These are phyloP conservation scores for Xylaria palmicola DNA, from an alignment of 495 filamentous ascomycete species.

Conservation along the genomic window DNA sequence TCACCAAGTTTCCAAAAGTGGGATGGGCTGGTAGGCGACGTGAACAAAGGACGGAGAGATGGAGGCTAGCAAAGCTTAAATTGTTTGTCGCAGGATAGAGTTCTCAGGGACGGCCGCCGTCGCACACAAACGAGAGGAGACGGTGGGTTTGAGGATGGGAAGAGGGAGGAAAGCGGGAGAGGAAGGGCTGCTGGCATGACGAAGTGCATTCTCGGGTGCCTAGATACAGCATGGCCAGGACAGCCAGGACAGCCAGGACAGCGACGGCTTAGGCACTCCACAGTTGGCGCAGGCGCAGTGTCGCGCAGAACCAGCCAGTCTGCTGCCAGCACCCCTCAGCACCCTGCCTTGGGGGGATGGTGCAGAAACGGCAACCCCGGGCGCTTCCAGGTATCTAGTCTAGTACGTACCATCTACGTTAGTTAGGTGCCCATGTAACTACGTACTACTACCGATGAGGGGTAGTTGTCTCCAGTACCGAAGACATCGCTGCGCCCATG, in stretches of 20 bases:
- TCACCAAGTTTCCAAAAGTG: too few species aligned
- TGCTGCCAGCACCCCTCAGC: too few species aligned
- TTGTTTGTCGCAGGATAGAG: neutral
- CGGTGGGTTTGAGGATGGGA: neutral
- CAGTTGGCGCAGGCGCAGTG: too few species aligned
- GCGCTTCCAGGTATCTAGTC: too few species aligned
- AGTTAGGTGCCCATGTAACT: neutral
- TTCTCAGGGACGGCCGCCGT: neutral
- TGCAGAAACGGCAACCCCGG: too few species aligned
- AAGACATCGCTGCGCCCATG: neutral
- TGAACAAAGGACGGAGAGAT: neutral
- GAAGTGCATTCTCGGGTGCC: neutral
- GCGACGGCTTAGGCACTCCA: neutral
- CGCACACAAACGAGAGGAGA: neutral
- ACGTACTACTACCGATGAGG: neutral
- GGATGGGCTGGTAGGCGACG: neutral
- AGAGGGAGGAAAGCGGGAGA: conserved; percentile 1
- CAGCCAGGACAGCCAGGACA: neutral
- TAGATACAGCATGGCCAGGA: neutral
- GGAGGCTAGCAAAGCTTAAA: conserved; percentile 5
- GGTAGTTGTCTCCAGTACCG: neutral
- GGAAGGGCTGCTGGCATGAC: neutral
- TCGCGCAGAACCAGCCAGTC: neutral
- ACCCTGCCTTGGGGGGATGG: neutral
- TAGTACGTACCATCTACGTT: too few species aligned